These are phyloP conservation scores for Epichloe gansuensis DNA, from an alignment of 2,329 filamentous ascomycete species.

Conservation along the genomic window DNA sequence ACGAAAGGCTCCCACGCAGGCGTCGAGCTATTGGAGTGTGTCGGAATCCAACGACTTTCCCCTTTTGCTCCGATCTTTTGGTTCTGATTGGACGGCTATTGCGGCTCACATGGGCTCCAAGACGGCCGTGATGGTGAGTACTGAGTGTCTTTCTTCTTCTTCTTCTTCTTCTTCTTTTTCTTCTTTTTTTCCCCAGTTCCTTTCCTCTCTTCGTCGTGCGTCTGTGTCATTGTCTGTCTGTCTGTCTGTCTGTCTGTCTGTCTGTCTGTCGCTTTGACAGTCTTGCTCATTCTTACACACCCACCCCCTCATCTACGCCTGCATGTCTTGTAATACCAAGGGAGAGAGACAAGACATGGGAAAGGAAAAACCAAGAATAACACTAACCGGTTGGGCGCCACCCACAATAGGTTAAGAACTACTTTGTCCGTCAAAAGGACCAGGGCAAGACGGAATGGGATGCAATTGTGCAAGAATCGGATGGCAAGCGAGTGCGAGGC, in stretches of 20 bases:
- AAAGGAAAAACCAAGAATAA: not conserved
- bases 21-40: constrained; percentile 81
- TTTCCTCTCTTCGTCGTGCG: not conserved
- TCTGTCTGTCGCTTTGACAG: not conserved
- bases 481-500: constrained; percentile 40
- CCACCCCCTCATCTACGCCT: not conserved
- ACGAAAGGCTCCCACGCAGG: constrained; percentile 42
- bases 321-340: constrained; percentile 3
- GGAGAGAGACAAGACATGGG: not conserved
- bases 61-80: constrained; percentile 58
- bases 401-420: constrained; percentile 53
- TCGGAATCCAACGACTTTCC: constrained; percentile 70
- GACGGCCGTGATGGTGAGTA: constrained; percentile 69
- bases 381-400: not conserved
- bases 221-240: not conserved
- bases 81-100: constrained; percentile 67
- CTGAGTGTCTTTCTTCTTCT: not conserved
- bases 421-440: constrained; percentile 52
- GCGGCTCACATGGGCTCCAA: constrained; percentile 72
- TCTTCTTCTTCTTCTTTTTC: not conserved
- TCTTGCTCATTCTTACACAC: not conserved
- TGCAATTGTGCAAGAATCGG: constrained; percentile 45
- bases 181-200: not conserved
- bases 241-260: not conserved
- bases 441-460: constrained; percentile 48